Evolutionary conservation across 23 red algal genomes (phyloP), one percentile per base, ranked within the genome.

Genomic region (Gracilaria domingensis): DNA sequence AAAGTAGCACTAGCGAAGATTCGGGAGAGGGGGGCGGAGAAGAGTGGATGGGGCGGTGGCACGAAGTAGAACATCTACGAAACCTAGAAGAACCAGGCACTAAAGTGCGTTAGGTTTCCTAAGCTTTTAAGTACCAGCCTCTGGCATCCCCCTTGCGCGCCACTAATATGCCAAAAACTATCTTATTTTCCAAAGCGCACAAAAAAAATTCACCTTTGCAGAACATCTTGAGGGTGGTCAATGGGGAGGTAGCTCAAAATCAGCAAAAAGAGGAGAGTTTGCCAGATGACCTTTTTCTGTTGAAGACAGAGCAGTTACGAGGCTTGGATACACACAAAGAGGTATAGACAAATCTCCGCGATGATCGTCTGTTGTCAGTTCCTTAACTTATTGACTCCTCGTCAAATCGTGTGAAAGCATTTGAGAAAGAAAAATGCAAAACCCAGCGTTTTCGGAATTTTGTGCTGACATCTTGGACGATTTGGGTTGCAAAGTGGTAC

Each of bases 361-460:
- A 92, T 58, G 44, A 71, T 39, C 58, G 80, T 2, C 39, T 92
- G 33, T 29, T 67, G 48, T 53, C 42, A 38, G 29, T 78, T 75
- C 29, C 84, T 8, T 49, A 55, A 40, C 78, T 64, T 21, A 77
- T 92, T 48, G 79, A 84, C 25, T 61, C 55, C 53, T 77, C 89
- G 35, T 28, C 62, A 77, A 78, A 92, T 34, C 77, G 65, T 33
- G 64, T 71, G 9, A 77, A 83, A 30, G 53, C 30, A 50, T 53
- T 92, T 39, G 77, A 74, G 48, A 77, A 39, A 13, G 79, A 75
- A n/a, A n/a, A 74, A 92, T 92, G 89, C 26, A 83, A 23, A 79
- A 84, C 55, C 89, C 80, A 34, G 79, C 89, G 8, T 83, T 84
- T 66, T 39, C 84, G 0, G 89, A 84, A 34, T 76, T 92, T 42